These are phyloP conservation scores for Trichoderma sp. DNA, from an alignment of 2,329 filamentous ascomycete genomes.

Conservation along the genomic window DNA sequence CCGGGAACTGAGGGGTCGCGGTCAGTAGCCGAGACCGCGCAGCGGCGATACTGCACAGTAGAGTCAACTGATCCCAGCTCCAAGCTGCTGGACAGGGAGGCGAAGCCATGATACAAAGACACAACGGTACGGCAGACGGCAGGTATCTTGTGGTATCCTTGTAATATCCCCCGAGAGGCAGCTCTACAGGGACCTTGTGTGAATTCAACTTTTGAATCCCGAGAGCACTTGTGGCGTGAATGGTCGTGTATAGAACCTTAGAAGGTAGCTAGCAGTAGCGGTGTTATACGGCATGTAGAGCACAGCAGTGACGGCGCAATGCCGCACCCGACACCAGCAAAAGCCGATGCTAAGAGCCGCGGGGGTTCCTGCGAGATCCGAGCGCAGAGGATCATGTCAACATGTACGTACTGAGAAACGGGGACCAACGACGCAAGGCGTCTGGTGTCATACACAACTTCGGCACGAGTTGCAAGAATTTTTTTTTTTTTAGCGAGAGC, in stretches of 20 bases:
- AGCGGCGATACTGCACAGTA: background rate
- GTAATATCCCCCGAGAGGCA: background rate
- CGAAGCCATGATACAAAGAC: background rate
- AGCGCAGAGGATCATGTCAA: background rate
- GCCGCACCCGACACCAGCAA: background rate
- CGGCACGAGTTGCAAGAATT: background rate
- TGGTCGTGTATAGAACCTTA: background rate
- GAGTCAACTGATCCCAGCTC: background rate
- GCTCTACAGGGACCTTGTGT: background rate
- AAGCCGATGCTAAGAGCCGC: background rate
- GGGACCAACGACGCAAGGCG: background rate
- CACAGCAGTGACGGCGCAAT: background rate
- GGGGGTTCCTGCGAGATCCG: background rate
- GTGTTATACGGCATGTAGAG: background rate
- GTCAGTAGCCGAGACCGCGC: constrained; percentile 7
- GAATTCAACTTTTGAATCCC: background rate
- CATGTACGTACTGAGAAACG: background rate
- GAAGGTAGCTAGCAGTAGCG: background rate
- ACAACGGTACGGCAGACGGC: background rate
- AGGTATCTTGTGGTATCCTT: background rate
- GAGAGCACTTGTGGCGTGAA: background rate
- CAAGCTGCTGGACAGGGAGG: background rate
- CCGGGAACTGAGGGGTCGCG: constrained; percentile 7
- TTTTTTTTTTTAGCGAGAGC: constrained; percentile 6
- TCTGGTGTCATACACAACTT: background rate